phyloP scores from a whole-genome alignment of 1,284 basidiomycete species.

The Fistulina hepatica region DNA sequence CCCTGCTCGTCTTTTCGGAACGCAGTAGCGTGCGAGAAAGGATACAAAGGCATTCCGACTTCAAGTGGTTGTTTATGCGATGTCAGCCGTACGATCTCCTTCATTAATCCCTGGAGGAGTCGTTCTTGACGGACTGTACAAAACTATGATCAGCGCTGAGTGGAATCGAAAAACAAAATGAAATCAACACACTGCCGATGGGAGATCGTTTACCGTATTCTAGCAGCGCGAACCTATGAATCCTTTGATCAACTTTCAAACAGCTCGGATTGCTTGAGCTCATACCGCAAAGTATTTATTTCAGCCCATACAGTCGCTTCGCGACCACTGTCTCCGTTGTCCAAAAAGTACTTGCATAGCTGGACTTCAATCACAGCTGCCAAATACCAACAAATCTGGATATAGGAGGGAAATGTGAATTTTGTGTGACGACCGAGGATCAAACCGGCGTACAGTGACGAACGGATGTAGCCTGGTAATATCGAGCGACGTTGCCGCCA shows the following conservation, averaged over 20 bases:
- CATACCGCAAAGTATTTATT: slow-evolving; percentile 67
- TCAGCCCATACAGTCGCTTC: slow-evolving; percentile 75
- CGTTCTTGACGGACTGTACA: slow-evolving; percentile 62
- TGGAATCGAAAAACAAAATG: slow-evolving; percentile 1
- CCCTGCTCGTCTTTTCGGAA: slow-evolving; percentile 47
- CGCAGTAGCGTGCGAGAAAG: slow-evolving; percentile 58
- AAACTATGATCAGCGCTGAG: slow-evolving; percentile 13
- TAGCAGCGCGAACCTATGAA: slow-evolving; percentile 61
- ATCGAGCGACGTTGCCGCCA: slow-evolving; percentile 67
- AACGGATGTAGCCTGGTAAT: slow-evolving; percentile 72
- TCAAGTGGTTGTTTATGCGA: slow-evolving; percentile 65
- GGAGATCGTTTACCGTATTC: slow-evolving; percentile 66
- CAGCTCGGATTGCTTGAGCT: not conserved
- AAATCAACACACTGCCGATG: slow-evolving; percentile 56
- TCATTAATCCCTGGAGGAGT: slow-evolving; percentile 72
- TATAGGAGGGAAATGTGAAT: slow-evolving; percentile 10
- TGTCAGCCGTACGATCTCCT: slow-evolving; percentile 72
- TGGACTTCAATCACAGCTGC: slow-evolving; percentile 77
- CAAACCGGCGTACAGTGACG: slow-evolving; percentile 45
- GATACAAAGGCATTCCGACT: slow-evolving; percentile 67
- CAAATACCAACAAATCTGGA: slow-evolving; percentile 78
- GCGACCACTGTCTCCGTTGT: slow-evolving; percentile 53
- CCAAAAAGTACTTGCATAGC: slow-evolving; percentile 73
- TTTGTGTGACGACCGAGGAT: slow-evolving; percentile 1
- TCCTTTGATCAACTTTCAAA: not conserved